Evolutionary conservation across 2,329 filamentous ascomycete species (phyloP), one percentile per base, ranked within the genome.

Genomic region (Calonectria henricotiae): DNA sequence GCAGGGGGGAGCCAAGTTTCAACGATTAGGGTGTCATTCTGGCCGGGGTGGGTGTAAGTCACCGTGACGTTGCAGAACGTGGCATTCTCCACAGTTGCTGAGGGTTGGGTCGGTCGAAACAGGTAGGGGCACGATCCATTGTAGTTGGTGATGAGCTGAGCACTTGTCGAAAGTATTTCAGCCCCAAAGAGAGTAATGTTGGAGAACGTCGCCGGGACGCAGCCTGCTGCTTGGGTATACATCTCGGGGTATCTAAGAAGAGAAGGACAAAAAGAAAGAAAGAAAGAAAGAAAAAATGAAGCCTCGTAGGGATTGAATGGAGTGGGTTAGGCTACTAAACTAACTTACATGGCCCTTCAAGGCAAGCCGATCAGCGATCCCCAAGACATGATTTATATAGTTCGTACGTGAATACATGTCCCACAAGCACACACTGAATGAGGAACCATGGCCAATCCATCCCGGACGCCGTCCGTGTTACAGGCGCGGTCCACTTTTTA

Each of bases 121-220:
- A 58, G 51, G 13, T 58, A 58, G 20, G 51, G 51, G 15, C 51
- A 58, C 12, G 51, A 58, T 58, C 51, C 51, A 8, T 39, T 58
- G 23, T 58, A 58, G 13, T 58, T 58, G 13, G 51, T 58, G 8
- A 58, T 20, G 20, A 58, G 51, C 9, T 58, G 30, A 15, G 51
- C 51, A n/a, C 20, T 58, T 23, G 51, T 58, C 12, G 51, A 58
- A 25, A 58, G 51, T 25, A 58, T 58, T 17, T 58, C n/a, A 37
- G 51, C 51, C 39, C 51, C 51, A 17, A 39, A 58, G n/a, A 58
- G 51, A 39, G 51, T 58, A 20, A 58, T 58, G 13, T 58, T 58
- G 35, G 51, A 58, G 35, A 58, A 58, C 32, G 51, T 27, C 51
- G 51, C 51, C 51, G 51, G 32, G 51, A 41, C 51, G 51, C 51